Base-by-base conservation (phyloP, 139 green algal species). In the Zygnema circumcarinatum region DNA sequence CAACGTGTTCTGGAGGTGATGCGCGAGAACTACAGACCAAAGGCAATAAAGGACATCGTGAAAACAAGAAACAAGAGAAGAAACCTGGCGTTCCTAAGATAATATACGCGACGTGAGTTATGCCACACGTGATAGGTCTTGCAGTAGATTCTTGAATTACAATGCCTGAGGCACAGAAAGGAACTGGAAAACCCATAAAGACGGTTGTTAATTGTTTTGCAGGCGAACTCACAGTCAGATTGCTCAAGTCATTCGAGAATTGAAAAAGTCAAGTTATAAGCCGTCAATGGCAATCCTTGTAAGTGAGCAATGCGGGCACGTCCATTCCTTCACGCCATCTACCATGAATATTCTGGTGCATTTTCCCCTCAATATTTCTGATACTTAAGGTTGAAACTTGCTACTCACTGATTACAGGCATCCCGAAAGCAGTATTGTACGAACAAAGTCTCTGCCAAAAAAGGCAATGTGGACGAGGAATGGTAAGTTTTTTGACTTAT, bases 191-290 rank as follows among this genome's bases (percentile, higher is more conserved):
- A n/a, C n/a, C n/a, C n/a, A n/a, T n/a, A n/a, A n/a, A n/a, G n/a
- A n/a, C n/a, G n/a, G n/a, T n/a, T n/a, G n/a, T n/a, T n/a, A n/a
- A n/a, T 97, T 93, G 82, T 98, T 97, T 69, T 93, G 94, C 47
- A 96, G 96, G 0, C 89, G 96, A 29, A 98, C 96, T 11, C 96
- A 98, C 87, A 95, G 92, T 32, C 96, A 98, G 93, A 96, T 98
- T n/a, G 93, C 93, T 0, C 96, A 98, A 94, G 95, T 98, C 1
- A 93, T 98, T 1, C 83, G 91, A 3, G 96, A 99, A 93, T 92
- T 99, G 39, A 97, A 97, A 85, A 85, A 94, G 2, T 95, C 92
- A 38, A 72, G 22, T 0, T 98, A 98, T 90, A 88, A 42, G 2
- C 95, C 96, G 0, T 93, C 80, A 21, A 98, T 97, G 93, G 94